Conservation (phyloP, 257 asterid species). For the Forsythia viridissima region DNA sequence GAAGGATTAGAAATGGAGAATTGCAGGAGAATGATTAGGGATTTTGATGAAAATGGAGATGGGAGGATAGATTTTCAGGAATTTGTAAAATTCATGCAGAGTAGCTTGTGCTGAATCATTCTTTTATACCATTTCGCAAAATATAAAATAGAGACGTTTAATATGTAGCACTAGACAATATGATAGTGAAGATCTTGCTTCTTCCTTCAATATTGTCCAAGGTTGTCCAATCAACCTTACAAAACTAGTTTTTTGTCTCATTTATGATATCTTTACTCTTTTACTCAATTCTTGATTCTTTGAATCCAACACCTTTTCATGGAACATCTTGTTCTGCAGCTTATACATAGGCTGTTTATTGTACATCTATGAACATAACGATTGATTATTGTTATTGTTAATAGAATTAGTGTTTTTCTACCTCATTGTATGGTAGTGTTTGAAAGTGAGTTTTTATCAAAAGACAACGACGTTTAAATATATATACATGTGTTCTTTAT, state of each 20-base stretch:
- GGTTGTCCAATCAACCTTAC: not conserved
- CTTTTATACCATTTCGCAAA: not conserved
- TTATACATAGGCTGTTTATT: not conserved
- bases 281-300: not conserved
- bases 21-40: slow-evolving; percentile 28
- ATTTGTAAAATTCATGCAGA: slow-evolving; percentile 15
- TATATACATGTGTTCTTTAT: no score
- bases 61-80: slow-evolving; percentile 30
- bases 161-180: not conserved
- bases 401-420: no score
- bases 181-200: not conserved
- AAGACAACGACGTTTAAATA: no score
- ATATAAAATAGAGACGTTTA: not conserved
- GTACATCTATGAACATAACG: not conserved
- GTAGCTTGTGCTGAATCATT: not conserved
- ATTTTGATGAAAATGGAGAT: slow-evolving; percentile 31
- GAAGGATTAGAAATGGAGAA: slow-evolving; percentile 27
- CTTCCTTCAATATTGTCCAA: not conserved
- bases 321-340: no score
- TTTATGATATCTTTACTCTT: no score
- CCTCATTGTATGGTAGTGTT: no score
- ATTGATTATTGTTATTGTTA: no score
- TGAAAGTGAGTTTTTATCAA: no score
- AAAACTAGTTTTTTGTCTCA: not conserved
- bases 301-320: not conserved